Evolutionary conservation across 495 filamentous ascomycete species (phyloP), one percentile per base, ranked within the genome.

Genomic region (Talaromyces trachyspermus): DNA sequence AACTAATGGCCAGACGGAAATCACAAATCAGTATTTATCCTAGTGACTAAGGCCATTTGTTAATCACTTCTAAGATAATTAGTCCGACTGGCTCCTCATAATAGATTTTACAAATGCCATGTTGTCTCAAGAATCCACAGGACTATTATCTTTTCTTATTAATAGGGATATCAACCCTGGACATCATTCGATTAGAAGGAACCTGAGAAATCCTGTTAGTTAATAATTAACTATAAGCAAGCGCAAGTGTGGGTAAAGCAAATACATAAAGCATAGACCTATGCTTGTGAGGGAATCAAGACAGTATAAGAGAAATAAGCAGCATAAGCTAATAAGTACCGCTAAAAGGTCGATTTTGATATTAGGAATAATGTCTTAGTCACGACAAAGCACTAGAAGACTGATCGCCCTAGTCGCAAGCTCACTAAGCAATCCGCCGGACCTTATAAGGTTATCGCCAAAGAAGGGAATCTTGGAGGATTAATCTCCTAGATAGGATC

Each of bases 1-100:
- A 23, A 57, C 53, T 3, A 46, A 61, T 36, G 51, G 53, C 1
- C 33, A 49, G 24, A 52, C 32, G 2, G 46, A 56, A 40, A 29
- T 44, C 1, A 3, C 15, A 6, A 42, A 52, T 15, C 37, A 40
- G 17, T 20, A 49, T 15, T 43, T 53, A 5, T 38, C 40, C 18
- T 6, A 49, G 22, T 4, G 51, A 1, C 24, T 54, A 5, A 7
- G 41, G 3, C 42, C 18, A 2, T 50, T 30, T 15, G 36, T 54
- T 17, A 50, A 40, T 18, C 29, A 47, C 19, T 27, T 35, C 27
- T 17, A 54, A 11, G 48, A 54, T 19, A 26, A 54, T 12, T 54
- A 23, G 52, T 50, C 24, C 25, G 48, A 54, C 5, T 50, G 4
- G 7, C 32, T 54, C 1, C 19, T 20, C n/a, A 44, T 44, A 18